Evolutionary conservation across 169 alveolate genomes (phyloP).

Genomic region (Neospora caninum): DNA sequence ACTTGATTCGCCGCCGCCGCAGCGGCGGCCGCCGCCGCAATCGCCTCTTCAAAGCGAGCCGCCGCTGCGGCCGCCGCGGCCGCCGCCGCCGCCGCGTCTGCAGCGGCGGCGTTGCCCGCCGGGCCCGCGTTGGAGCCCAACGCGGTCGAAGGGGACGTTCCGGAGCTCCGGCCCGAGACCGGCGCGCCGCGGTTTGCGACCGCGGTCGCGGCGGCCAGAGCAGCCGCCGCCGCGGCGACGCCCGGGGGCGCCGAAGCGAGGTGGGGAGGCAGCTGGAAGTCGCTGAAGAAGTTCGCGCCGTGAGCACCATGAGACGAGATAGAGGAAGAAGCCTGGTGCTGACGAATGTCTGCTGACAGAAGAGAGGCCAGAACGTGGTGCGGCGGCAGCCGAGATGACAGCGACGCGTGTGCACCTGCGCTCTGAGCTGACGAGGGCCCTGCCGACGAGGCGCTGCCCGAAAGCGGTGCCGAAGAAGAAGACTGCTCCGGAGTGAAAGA

Average conservation of each 20-base stretch:
- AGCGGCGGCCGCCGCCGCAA: constrained; percentile 1
- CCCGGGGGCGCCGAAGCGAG: neutral
- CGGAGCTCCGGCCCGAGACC: neutral
- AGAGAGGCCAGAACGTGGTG: neutral
- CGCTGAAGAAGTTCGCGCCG: neutral
- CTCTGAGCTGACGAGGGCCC: neutral
- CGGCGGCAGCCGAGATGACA: neutral
- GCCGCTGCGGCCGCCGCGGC: neutral
- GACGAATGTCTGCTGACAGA: neutral
- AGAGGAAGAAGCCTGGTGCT: neutral
- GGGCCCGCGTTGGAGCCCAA: neutral
- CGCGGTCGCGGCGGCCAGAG: constrained; percentile 7
- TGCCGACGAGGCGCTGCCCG: neutral
- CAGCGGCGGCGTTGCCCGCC: neutral
- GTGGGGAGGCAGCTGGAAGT: neutral
- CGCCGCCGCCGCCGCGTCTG: constrained; percentile 20
- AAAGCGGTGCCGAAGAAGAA: neutral
- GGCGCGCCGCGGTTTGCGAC: neutral
- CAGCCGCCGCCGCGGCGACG: neutral
- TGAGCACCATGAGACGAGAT: neutral
- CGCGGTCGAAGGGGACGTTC: neutral
- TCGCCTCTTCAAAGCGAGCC: constrained; percentile 16
- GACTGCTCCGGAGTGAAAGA: neutral
- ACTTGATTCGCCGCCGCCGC: constrained; percentile 18
- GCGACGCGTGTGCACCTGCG: neutral